Percentiles rank a stretch among this genome's conserved stretches.
Evolutionary conservation across 495 filamentous ascomycete genomes (phyloP).

Genomic region (Poronia punctata): DNA sequence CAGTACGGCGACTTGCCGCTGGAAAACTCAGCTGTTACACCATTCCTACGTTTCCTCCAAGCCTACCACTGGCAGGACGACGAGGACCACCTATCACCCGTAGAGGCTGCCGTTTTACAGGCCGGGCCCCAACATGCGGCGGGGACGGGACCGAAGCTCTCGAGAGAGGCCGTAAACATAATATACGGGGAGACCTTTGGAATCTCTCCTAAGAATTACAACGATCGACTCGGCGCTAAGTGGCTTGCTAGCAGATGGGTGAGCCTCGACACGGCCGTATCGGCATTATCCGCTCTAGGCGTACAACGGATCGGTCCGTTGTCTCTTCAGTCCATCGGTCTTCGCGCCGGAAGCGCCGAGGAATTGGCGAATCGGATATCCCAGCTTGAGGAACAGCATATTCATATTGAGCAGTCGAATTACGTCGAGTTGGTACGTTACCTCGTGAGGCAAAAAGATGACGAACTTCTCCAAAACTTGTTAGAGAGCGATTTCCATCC

Average conservation of each 20-base stretch:
- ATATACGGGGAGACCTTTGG: conserved; percentile 39
- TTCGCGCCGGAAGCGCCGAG: conserved; percentile 47
- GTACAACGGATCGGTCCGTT: conserved; percentile 62
- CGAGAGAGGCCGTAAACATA: conserved; percentile 35
- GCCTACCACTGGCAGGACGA: conserved; percentile 25
- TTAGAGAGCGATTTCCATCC: conserved; percentile 68
- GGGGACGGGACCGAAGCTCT: conserved; percentile 11
- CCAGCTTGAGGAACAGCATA: conserved; percentile 48
- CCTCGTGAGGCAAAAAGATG: conserved; percentile 48
- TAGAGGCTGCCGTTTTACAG: conserved; percentile 11
- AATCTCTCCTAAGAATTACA: conserved; percentile 43
- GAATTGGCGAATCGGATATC: conserved; percentile 49
- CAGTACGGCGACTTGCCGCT: conserved; percentile 27
- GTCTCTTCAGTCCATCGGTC: conserved; percentile 63
- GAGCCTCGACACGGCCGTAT: conserved; percentile 57
- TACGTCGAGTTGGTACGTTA: conserved; percentile 54
- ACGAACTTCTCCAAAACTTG: conserved; percentile 51
- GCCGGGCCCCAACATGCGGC: conserved; percentile 10
- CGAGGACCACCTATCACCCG: conserved; percentile 5
- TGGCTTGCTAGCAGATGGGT: conserved; percentile 66
- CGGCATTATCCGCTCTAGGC: conserved; percentile 56
- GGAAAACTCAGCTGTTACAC: conserved; percentile 13
- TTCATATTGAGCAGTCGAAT: conserved; percentile 50
- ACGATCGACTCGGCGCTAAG: conserved; percentile 60
- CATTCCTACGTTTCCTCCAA: conserved; percentile 29